phyloP scores from a whole-genome alignment of 495 filamentous ascomycete species.

The Xeromyces bisporus region DNA sequence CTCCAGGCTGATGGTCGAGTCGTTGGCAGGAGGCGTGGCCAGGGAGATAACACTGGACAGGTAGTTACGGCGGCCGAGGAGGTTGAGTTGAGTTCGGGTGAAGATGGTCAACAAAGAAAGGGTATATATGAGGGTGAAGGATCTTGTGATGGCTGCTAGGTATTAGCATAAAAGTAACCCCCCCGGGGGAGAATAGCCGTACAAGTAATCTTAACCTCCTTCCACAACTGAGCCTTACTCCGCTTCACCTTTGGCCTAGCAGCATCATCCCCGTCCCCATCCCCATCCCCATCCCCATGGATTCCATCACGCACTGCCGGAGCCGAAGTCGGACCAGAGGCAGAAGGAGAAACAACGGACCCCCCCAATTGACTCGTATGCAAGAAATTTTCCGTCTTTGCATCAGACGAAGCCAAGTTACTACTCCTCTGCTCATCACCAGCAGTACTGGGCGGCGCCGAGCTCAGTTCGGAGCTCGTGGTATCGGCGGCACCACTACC shows the following conservation, averaged over 20 bases:
- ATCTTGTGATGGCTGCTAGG: conserved; percentile 63
- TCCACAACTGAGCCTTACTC: conserved; percentile 87
- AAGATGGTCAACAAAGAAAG: conserved; percentile 77
- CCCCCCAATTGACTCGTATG: conserved; percentile 60
- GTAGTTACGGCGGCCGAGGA: conserved; percentile 88
- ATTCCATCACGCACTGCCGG: too few species aligned
- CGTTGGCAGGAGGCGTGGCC: conserved; percentile 42
- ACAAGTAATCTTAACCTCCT: conserved; percentile 94
- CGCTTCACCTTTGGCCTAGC: conserved; percentile 45
- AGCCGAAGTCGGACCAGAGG: too few species aligned
- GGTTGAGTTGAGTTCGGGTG: conserved; percentile 91
- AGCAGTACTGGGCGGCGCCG: conserved; percentile 56
- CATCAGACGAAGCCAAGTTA: conserved; percentile 44
- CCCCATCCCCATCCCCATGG: too few species aligned
- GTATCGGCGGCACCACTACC: conserved; percentile 32
- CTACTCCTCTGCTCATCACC: conserved; percentile 71
- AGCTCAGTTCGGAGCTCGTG: conserved; percentile 45
- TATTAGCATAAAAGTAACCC: conserved; percentile 2
- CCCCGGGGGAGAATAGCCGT: conserved; percentile 16
- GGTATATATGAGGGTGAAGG: conserved; percentile 84
- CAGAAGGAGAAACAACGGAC: too few species aligned
- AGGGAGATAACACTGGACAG: conserved; percentile 84
- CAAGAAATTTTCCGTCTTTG: conserved; percentile 61
- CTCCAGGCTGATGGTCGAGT: conserved; percentile 64
- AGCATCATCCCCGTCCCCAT: conserved; percentile 23